These are phyloP conservation scores for Microcos paniculata DNA, from an alignment of 345 rosid species.

Conservation along the genomic window DNA sequence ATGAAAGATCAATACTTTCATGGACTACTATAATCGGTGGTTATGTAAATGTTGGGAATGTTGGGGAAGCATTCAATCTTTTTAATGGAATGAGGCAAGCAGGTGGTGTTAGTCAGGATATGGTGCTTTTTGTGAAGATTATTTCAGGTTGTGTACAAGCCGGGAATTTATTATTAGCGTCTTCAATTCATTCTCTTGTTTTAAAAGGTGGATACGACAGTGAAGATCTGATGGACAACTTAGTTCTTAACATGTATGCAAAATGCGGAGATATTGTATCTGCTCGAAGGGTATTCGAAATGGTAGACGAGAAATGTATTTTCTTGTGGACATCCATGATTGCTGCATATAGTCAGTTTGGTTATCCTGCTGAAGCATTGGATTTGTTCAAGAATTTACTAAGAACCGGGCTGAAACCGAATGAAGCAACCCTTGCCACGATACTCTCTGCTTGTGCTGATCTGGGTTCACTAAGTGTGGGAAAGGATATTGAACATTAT, in stretches of 20 bases:
- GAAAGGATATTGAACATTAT: conserved; percentile 50
- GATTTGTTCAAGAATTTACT: conserved; percentile 48
- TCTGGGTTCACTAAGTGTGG: conserved; percentile 54
- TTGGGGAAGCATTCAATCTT: conserved; percentile 21
- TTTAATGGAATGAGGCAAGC: conserved; percentile 25
- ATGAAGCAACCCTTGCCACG: conserved; percentile 48
- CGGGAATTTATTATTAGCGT: conserved; percentile 25
- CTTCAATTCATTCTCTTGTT: conserved; percentile 31
- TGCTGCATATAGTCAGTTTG: conserved; percentile 43
- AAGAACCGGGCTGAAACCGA: conserved; percentile 37
- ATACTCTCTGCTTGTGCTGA: conserved; percentile 54
- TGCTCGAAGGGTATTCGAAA: conserved; percentile 27
- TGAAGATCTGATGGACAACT: conserved; percentile 22
- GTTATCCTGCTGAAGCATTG: conserved; percentile 35
- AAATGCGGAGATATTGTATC: conserved; percentile 28
- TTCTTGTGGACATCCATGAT: conserved; percentile 57
- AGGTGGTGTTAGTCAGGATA: conserved; percentile 12
- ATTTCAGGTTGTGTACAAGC: conserved; percentile 23
- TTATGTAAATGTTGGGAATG: conserved; percentile 19
- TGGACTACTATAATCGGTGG: conserved; percentile 35
- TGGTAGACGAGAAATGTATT: conserved; percentile 14
- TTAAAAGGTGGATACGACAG: conserved; percentile 22
- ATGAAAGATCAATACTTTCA: conserved; percentile 24
- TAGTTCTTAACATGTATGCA: conserved; percentile 31
- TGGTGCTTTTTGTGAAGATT: conserved; percentile 23